Evolutionary conservation across 208 protist species (phyloP).

Genomic region (Wallacemonas sp.): DNA sequence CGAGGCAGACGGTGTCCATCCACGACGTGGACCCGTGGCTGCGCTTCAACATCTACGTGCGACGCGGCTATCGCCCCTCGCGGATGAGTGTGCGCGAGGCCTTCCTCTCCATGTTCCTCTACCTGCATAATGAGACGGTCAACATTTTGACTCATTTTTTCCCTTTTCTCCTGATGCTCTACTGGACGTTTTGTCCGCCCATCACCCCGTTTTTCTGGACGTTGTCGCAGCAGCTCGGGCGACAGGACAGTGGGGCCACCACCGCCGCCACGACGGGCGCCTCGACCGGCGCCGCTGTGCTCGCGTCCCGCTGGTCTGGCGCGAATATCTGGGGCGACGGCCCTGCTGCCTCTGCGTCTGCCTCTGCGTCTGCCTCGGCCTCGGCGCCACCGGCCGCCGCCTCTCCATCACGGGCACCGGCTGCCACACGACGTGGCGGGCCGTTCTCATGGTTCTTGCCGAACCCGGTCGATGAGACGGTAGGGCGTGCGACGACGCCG

Average conservation of each 20-base stretch:
- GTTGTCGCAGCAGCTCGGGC: conserved; percentile 8
- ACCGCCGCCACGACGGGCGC: background rate
- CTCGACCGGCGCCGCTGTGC: conserved; percentile 2
- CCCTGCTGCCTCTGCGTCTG: background rate
- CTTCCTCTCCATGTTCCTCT: conserved; percentile 42
- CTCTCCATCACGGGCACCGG: background rate
- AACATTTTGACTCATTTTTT: conserved; percentile 58
- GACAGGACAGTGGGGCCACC: background rate
- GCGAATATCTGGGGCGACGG: conserved; percentile 12
- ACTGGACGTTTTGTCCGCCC: conserved; percentile 39
- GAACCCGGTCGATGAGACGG: conserved; percentile 13
- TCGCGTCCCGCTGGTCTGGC: background rate
- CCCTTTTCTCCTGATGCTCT: conserved; percentile 38
- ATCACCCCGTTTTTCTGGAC: conserved; percentile 16
- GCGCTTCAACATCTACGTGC: conserved; percentile 69
- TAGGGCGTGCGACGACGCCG: conserved; percentile 1
- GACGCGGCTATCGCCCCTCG: conserved; percentile 55
- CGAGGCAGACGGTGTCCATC: conserved; percentile 33
- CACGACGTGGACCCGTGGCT: conserved; percentile 61
- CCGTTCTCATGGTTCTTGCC: conserved; percentile 7
- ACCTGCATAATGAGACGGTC: conserved; percentile 68
- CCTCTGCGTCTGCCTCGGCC: background rate
- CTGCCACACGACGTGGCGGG: background rate
- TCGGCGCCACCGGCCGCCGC: background rate
- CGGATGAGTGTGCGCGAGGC: conserved; percentile 41